These are phyloP conservation scores for Fusarium decemcellulare DNA, from an alignment of 2,329 filamentous ascomycete genomes.

Conservation along the genomic window DNA sequence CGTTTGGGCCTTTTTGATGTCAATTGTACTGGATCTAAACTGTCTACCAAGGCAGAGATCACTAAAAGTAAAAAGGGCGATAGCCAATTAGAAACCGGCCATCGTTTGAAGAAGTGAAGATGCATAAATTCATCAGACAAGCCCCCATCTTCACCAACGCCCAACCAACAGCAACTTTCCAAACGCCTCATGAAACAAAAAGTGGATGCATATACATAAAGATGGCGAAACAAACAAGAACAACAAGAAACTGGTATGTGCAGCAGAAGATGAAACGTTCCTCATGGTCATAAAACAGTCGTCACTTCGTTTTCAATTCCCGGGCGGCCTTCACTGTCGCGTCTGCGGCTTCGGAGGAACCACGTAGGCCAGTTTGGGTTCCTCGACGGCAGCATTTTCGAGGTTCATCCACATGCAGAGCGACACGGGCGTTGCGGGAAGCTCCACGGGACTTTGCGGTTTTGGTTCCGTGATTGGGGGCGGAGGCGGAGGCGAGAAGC, in stretches of 20 bases:
- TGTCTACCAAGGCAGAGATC: neutral
- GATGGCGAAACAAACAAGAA: constrained; percentile 2
- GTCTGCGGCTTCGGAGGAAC: constrained; percentile 32
- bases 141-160: neutral
- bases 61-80: neutral
- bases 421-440: constrained; percentile 47
- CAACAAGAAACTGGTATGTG: constrained; percentile 13
- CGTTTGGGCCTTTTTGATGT: neutral
- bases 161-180: neutral
- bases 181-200: constrained; percentile 1
- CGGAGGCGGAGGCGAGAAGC: constrained; percentile 35
- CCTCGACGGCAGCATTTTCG: constrained; percentile 44
- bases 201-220: constrained; percentile 11
- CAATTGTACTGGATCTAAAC: neutral
- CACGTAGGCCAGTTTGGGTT: constrained; percentile 46
- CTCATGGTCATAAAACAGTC: constrained; percentile 32
- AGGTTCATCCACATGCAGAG: constrained; percentile 47
- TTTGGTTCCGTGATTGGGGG: constrained; percentile 5
- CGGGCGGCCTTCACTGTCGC: neutral
- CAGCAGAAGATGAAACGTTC: constrained; percentile 22
- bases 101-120: neutral
- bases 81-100: neutral
- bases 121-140: neutral
- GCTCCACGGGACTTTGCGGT: constrained; percentile 40
- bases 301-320: constrained; percentile 21